Evolutionary conservation across 208 protist species (phyloP).

Genomic region (Acanthamoeba lugdunensis): DNA sequence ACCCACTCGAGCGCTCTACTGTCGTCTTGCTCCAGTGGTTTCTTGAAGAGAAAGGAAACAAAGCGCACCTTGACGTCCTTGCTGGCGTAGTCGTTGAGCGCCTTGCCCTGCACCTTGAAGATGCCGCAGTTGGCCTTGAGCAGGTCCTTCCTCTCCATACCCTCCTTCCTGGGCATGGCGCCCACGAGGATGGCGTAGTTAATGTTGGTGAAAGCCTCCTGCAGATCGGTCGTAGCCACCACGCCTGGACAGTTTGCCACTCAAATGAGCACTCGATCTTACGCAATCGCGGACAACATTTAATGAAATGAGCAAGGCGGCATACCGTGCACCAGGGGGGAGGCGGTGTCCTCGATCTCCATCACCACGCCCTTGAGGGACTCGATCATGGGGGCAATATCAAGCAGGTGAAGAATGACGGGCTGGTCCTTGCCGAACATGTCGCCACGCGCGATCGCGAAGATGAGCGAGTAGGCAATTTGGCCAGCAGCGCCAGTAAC

Average conservation of each 20-base stretch:
- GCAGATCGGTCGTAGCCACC: slow-evolving; percentile 79
- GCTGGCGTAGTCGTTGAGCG: slow-evolving; percentile 90
- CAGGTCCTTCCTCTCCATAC: slow-evolving; percentile 96
- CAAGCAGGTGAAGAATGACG: slow-evolving; percentile 88
- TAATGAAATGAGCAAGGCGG: not conserved
- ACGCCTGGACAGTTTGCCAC: slow-evolving; percentile 40
- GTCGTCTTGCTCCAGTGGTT: not conserved
- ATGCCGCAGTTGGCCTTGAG: slow-evolving; percentile 95
- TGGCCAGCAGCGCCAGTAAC: slow-evolving; percentile 88
- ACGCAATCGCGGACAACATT: not conserved
- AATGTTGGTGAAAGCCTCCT: slow-evolving; percentile 84
- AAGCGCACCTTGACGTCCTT: slow-evolving; percentile 86
- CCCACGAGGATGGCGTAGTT: slow-evolving; percentile 89
- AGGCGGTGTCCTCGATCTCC: slow-evolving; percentile 88
- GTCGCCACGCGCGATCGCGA: slow-evolving; percentile 67
- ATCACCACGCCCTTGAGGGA: slow-evolving; percentile 85
- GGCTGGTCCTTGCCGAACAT: slow-evolving; percentile 65
- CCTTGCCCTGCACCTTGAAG: slow-evolving; percentile 93
- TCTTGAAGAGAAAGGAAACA: not conserved
- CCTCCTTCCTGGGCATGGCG: slow-evolving; percentile 89
- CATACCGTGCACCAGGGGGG: slow-evolving; percentile 81
- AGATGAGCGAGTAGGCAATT: slow-evolving; percentile 86
- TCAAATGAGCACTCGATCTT: not conserved
- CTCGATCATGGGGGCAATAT: slow-evolving; percentile 81
- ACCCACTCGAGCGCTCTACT: no score